Conservation (phyloP, 257 asterid genomes). For the Leptodermis oblonga region DNA sequence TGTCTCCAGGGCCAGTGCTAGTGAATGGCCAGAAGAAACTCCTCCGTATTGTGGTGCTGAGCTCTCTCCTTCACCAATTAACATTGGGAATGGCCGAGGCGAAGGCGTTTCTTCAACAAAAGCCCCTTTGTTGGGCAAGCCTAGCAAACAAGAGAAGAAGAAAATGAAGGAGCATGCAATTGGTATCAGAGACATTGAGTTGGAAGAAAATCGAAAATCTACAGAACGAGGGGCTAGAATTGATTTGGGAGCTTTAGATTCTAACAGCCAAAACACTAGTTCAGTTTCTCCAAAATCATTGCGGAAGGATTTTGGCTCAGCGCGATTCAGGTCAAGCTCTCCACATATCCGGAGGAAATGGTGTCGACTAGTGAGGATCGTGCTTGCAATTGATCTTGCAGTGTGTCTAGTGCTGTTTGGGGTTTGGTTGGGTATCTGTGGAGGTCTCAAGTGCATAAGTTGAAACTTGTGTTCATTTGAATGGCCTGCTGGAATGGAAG, state of each 20-base stretch:
- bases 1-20: slow-evolving; percentile 16
- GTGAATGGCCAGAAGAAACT: slow-evolving; percentile 24
- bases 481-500: slow-evolving; percentile 1
- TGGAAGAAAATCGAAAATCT: slow-evolving; percentile 44
- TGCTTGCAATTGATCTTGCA: slow-evolving; percentile 61
- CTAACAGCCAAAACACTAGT: slow-evolving; percentile 26
- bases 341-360: slow-evolving; percentile 42
- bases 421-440: slow-evolving; percentile 67
- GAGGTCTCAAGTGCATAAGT: slow-evolving; percentile 56
- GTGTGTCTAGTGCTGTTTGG: slow-evolving; percentile 50
- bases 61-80: slow-evolving; percentile 29
- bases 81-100: slow-evolving; percentile 20
- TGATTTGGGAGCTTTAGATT: slow-evolving; percentile 29
- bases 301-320: slow-evolving; percentile 36
- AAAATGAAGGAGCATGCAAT: slow-evolving; percentile 42
- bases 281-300: too few species aligned
- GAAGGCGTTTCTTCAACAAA: slow-evolving; percentile 43
- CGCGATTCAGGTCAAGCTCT: slow-evolving; percentile 31
- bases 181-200: slow-evolving; percentile 42
- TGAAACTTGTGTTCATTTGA: slow-evolving; percentile 13
- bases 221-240: slow-evolving; percentile 25
- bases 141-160: slow-evolving; percentile 52
- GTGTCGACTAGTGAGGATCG: slow-evolving; percentile 58
- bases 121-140: slow-evolving; percentile 62
- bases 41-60: slow-evolving; percentile 14